Conservation (phyloP, 345 rosid genomes). For the Eucalyptus cloeziana region DNA sequence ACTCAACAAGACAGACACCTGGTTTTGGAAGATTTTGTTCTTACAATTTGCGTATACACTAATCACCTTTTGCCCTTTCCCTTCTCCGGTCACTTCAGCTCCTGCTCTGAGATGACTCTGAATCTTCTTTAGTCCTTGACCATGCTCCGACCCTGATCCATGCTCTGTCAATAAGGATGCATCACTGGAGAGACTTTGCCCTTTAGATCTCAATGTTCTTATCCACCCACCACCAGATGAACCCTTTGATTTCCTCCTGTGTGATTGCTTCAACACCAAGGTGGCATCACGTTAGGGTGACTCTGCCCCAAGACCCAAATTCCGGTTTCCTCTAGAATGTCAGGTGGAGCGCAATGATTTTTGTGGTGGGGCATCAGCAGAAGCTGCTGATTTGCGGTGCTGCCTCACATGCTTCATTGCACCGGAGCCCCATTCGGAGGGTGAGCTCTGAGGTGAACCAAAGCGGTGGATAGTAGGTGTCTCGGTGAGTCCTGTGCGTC, state of each 20-base stretch:
- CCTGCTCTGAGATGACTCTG: not conserved
- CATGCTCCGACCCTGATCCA: not conserved
- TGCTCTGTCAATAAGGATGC: not conserved
- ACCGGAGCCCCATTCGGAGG: not conserved
- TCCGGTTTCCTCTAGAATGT: slow-evolving; percentile 5
- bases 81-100: not conserved
- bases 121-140: not conserved
- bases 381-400: not conserved
- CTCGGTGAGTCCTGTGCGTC: not conserved
- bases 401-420: slow-evolving; percentile 18
- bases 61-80: not conserved
- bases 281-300: slow-evolving; percentile 1
- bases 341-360: not conserved
- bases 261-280: not conserved
- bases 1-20: not conserved
- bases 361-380: not conserved
- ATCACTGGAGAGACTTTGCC: slow-evolving; percentile 1
- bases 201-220: slow-evolving; percentile 10
- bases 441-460: not conserved
- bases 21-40: not conserved
- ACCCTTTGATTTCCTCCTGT: slow-evolving; percentile 1
- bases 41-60: not conserved
- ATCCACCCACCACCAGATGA: not conserved
- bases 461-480: not conserved
- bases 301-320: not conserved